Conservation (phyloP, 106 monocot species). For the Hemerocallis citrina region DNA sequence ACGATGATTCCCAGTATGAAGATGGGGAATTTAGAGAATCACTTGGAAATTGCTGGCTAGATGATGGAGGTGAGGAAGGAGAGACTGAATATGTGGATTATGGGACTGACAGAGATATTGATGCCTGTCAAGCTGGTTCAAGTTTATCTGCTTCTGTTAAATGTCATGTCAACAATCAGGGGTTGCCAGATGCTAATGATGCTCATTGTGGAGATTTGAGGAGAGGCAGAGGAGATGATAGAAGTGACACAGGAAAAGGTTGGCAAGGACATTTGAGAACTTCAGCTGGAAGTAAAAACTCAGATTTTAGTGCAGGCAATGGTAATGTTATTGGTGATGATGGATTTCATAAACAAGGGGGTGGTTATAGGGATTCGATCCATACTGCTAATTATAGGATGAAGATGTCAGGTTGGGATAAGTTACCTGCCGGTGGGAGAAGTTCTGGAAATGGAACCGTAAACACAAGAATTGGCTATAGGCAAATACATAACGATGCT, state of each 20-base stretch:
- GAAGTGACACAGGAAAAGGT: background rate
- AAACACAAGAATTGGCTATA: slow-evolving; percentile 10
- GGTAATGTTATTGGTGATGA: background rate
- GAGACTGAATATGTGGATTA: slow-evolving; percentile 63
- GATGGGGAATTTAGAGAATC: slow-evolving; percentile 94
- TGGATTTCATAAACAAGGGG: slow-evolving; percentile 9
- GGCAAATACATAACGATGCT: background rate
- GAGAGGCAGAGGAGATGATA: slow-evolving; percentile 5
- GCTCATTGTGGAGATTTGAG: slow-evolving; percentile 4
- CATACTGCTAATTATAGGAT: slow-evolving; percentile 19
- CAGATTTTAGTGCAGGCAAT: background rate
- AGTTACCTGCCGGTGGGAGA: slow-evolving; percentile 28
- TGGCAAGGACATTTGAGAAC: slow-evolving; percentile 2
- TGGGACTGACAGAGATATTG: slow-evolving; percentile 47
- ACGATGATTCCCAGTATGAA: slow-evolving; percentile 92
- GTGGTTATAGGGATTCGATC: slow-evolving; percentile 8
- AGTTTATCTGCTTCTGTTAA: slow-evolving; percentile 11
- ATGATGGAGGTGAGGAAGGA: slow-evolving; percentile 32
- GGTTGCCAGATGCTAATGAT: slow-evolving; percentile 7
- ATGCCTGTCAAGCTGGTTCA: slow-evolving; percentile 19
- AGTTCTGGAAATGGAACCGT: slow-evolving; percentile 2
- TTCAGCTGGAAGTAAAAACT: background rate
- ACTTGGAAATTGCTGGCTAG: slow-evolving; percentile 38
- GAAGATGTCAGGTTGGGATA: slow-evolving; percentile 79
- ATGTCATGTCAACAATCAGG: slow-evolving; percentile 1